Percentiles rank a stretch among this genome's conserved stretches.
These are phyloP conservation scores for Grosmannia huntii DNA, from an alignment of 2,329 filamentous ascomycete species.

Conservation along the genomic window DNA sequence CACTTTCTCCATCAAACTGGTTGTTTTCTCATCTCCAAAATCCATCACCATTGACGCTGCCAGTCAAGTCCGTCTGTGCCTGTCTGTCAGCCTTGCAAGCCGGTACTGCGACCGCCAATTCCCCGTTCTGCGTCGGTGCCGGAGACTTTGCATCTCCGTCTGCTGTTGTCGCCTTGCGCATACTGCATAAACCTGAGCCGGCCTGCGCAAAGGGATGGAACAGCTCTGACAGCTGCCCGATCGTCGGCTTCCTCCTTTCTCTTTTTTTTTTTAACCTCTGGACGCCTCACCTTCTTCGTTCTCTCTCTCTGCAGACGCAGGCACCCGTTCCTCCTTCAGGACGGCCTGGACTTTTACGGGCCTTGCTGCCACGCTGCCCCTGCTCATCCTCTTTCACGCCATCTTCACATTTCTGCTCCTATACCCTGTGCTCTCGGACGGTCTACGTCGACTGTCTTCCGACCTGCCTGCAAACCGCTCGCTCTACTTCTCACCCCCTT, in stretches of 20 bases:
- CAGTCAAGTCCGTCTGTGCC: background rate
- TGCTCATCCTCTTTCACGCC: background rate
- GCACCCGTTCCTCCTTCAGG: background rate
- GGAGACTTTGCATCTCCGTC: background rate
- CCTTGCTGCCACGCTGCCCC: background rate
- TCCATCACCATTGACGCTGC: background rate
- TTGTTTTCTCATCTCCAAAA: constrained; percentile 1
- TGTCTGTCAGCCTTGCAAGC: background rate
- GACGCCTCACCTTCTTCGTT: background rate
- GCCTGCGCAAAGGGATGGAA: background rate
- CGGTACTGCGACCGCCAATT: background rate
- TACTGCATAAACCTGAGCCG: background rate
- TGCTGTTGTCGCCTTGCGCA: background rate
- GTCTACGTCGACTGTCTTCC: background rate
- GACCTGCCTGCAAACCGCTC: background rate
- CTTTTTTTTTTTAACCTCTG: background rate
- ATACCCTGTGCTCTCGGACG: background rate
- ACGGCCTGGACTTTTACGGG: background rate
- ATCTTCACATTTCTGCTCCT: background rate
- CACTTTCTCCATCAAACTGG: constrained; percentile 4
- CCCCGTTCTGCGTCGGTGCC: background rate
- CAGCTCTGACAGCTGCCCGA: constrained; percentile 3
- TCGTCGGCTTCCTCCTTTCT: background rate
- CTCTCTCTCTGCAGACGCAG: background rate
- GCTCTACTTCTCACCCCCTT: background rate